Conservation (phyloP, 2,329 filamentous ascomycete species). For the Diaporthe sp. region DNA sequence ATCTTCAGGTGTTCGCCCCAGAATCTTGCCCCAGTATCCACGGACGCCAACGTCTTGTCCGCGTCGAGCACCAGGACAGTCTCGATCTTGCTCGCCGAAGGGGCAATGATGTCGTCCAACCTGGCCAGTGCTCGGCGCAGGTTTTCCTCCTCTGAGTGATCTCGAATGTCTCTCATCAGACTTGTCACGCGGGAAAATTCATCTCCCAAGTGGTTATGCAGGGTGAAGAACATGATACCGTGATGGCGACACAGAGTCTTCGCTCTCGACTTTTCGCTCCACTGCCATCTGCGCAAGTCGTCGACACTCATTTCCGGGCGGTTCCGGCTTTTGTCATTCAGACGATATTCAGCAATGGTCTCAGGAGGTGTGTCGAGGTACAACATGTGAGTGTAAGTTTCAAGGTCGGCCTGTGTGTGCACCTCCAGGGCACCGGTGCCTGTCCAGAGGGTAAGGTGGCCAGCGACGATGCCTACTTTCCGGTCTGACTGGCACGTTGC, state of each 20-base stretch:
- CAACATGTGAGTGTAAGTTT: constrained; percentile 66
- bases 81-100: constrained; percentile 41
- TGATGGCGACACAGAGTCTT: constrained; percentile 54
- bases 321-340: constrained; percentile 47
- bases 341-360: constrained; percentile 49
- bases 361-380: constrained; percentile 59
- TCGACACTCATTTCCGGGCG: constrained; percentile 47
- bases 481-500: constrained; percentile 46
- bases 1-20: constrained; percentile 49
- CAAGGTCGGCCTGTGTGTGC: constrained; percentile 56
- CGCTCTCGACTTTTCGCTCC: constrained; percentile 55
- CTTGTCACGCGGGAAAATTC: constrained; percentile 34
- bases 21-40: constrained; percentile 63
- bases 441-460: constrained; percentile 66
- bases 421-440: constrained; percentile 46
- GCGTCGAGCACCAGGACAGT: constrained; percentile 67
- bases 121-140: constrained; percentile 39
- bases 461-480: constrained; percentile 59
- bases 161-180: constrained; percentile 50
- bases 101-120: constrained; percentile 48
- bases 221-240: constrained; percentile 56
- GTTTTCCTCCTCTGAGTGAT: constrained; percentile 53
- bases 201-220: not conserved
- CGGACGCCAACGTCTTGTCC: constrained; percentile 63
- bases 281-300: constrained; percentile 59